Conservation (phyloP, 306 rosid genomes). For the Abrus pulchellus region DNA sequence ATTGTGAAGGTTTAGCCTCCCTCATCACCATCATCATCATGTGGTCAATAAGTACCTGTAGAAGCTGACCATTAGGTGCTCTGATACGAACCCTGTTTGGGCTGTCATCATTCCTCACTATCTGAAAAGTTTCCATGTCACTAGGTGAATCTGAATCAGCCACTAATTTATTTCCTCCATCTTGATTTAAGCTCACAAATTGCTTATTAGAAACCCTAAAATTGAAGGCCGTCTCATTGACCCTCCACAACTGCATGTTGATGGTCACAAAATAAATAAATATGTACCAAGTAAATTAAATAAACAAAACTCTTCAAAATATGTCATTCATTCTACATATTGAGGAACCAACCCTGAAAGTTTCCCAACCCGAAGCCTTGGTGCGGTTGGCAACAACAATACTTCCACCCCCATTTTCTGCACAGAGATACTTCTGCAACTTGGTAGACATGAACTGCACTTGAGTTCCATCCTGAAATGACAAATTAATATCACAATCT, state of each 20-base stretch:
- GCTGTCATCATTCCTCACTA: conserved; percentile 57
- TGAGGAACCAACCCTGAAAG: conserved; percentile 61
- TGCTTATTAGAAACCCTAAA: conserved; percentile 66
- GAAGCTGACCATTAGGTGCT: conserved; percentile 63
- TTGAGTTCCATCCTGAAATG: conserved; percentile 75
- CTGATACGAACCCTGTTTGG: conserved; percentile 57
- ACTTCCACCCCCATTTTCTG: conserved; percentile 71
- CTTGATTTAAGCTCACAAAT: conserved; percentile 55
- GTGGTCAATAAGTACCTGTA: conserved; percentile 58
- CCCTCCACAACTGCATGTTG: conserved; percentile 68
- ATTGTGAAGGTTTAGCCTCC: neutral
- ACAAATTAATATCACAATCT: neutral
- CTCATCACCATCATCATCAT: neutral
- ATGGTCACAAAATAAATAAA: neutral
- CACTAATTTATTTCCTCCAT: conserved; percentile 43
- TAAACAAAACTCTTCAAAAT: neutral
- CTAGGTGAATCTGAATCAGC: conserved; percentile 55
- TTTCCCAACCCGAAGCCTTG: conserved; percentile 65
- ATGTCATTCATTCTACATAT: neutral
- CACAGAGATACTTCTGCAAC: conserved; percentile 57
- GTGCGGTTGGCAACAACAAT: conserved; percentile 63
- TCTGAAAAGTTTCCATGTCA: conserved; percentile 61
- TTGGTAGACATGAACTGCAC: conserved; percentile 65
- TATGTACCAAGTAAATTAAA: neutral
- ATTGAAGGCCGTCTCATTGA: conserved; percentile 62